Conservation (phyloP, 2,329 filamentous ascomycete genomes). For the Botrytis paeoniae region DNA sequence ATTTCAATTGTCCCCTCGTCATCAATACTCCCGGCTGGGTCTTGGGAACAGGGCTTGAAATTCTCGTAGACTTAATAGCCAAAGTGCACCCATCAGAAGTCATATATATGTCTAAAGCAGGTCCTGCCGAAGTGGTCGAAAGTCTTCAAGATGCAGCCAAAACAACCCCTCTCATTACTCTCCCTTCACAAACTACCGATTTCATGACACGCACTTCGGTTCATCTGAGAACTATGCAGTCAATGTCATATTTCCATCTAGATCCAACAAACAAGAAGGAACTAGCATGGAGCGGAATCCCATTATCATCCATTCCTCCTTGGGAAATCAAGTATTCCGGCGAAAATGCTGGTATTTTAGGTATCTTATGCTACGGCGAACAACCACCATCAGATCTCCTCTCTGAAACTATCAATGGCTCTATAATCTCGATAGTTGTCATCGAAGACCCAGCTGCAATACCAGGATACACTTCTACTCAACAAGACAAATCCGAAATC, state of each 20-base stretch:
- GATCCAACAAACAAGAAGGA: constrained; percentile 28
- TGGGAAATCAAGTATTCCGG: constrained; percentile 61
- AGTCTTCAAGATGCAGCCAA: constrained; percentile 45
- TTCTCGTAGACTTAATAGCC: constrained; percentile 57
- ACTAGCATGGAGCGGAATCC: constrained; percentile 48
- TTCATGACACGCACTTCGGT: constrained; percentile 57
- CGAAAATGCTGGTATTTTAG: constrained; percentile 53
- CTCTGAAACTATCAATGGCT: constrained; percentile 65
- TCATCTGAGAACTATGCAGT: constrained; percentile 70
- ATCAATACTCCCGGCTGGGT: constrained; percentile 77
- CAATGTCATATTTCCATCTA: constrained; percentile 75
- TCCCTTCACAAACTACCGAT: constrained; percentile 60
- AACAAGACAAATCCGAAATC: not conserved
- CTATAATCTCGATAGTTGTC: constrained; percentile 63
- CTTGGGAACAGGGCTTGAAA: constrained; percentile 64
- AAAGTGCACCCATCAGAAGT: constrained; percentile 57
- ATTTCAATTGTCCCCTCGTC: constrained; percentile 54
- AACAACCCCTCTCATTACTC: constrained; percentile 44
- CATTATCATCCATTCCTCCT: constrained; percentile 56
- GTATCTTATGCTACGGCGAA: constrained; percentile 65
- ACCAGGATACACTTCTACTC: constrained; percentile 34
- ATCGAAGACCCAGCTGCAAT: constrained; percentile 55
- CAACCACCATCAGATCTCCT: constrained; percentile 58
- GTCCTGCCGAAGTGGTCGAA: constrained; percentile 56
- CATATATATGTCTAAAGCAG: constrained; percentile 66